Evolutionary conservation across 2,329 filamentous ascomycete genomes (phyloP).

Genomic region (Nothophaeocryptopus gaeumannii): DNA sequence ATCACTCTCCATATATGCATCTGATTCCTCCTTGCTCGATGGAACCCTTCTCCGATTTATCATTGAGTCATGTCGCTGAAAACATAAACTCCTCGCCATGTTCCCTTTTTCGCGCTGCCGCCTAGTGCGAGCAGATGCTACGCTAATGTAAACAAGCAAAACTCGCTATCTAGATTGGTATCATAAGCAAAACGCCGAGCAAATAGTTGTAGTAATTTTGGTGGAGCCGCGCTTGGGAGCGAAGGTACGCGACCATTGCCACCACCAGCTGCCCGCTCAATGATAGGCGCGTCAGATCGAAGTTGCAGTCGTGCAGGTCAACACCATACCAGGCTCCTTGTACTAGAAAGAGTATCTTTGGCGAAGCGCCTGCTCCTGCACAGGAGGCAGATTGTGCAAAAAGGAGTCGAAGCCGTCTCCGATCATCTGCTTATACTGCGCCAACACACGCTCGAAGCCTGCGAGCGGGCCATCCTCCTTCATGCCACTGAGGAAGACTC

Average conservation of each 20-base stretch:
- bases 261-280: no score
- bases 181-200: constrained; percentile 21
- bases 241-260: no score
- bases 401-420: constrained; percentile 52
- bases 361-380: constrained; percentile 44
- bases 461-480: constrained; percentile 60
- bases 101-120: constrained; percentile 30
- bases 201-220: constrained; percentile 5
- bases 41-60: no score
- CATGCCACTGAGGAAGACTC: constrained; percentile 58
- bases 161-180: constrained; percentile 31
- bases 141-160: constrained; percentile 25
- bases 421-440: constrained; percentile 55
- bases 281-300: no score
- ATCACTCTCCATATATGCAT: no score
- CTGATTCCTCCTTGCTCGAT: no score
- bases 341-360: constrained; percentile 42
- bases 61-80: neutral
- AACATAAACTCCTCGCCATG: constrained; percentile 21
- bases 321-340: constrained; percentile 19
- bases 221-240: no score
- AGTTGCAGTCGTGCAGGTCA: constrained; percentile 1
- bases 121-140: constrained; percentile 39
- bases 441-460: constrained; percentile 65
- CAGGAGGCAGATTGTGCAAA: constrained; percentile 45